Evolutionary conservation across 2,329 filamentous ascomycete genomes (phyloP).

Genomic region (Aureobasidium sp.): DNA sequence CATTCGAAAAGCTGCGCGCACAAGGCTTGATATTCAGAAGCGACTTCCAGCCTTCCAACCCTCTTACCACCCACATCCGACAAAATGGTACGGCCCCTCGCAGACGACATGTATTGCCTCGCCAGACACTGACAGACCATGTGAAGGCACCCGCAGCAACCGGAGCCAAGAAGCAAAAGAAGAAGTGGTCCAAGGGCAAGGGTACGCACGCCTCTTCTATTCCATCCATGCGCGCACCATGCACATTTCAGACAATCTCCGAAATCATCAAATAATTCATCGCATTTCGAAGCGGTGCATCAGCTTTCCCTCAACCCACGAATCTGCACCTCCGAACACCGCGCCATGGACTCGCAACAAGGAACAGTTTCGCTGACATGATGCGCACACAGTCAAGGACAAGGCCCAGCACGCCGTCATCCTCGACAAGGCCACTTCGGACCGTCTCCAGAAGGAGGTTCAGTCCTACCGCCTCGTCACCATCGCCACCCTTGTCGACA

Average conservation of each 20-base stretch:
- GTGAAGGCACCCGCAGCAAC: slow-evolving; percentile 48
- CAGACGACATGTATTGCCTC: not conserved
- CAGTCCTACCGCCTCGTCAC: slow-evolving; percentile 99
- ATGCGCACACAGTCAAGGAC: slow-evolving; percentile 81
- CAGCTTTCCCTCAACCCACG: not conserved
- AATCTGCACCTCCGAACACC: slow-evolving; percentile 12
- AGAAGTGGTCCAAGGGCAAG: slow-evolving; percentile 64
- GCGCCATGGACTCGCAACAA: slow-evolving; percentile 1
- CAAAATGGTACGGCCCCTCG: slow-evolving; percentile 35
- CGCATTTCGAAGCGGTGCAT: not conserved
- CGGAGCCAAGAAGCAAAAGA: slow-evolving; percentile 74
- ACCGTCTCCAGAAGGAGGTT: slow-evolving; percentile 99
- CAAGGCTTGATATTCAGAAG: slow-evolving; percentile 7
- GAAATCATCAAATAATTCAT: not conserved
- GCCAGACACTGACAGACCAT: slow-evolving; percentile 11
- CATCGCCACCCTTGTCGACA: slow-evolving; percentile 95
- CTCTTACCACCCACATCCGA: slow-evolving; percentile 27
- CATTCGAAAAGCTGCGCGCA: slow-evolving; percentile 7
- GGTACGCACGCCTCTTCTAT: slow-evolving; percentile 25
- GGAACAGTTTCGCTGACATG: slow-evolving; percentile 20
- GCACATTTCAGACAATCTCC: not conserved
- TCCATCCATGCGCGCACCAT: slow-evolving; percentile 6
- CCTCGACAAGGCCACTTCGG: slow-evolving; percentile 93
- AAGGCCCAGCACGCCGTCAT: slow-evolving; percentile 99
- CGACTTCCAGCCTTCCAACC: slow-evolving; percentile 1